Conservation (phyloP, 345 rosid species). For the Isatis tinctoria region DNA sequence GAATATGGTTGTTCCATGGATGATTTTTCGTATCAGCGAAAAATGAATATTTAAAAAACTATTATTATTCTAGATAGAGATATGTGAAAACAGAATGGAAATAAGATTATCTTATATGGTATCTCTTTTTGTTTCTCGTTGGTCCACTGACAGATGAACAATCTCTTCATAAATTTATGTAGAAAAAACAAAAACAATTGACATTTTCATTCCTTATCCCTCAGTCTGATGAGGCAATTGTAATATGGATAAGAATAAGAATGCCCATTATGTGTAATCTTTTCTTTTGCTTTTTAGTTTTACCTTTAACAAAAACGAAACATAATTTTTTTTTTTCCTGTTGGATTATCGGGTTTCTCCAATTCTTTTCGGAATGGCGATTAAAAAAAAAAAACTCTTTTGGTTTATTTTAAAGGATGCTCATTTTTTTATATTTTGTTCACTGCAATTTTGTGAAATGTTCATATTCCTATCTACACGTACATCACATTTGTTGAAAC, state of each 20-base stretch:
- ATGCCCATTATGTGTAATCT: slow-evolving; percentile 27
- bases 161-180: slow-evolving; percentile 14
- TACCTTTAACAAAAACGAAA: background rate
- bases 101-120: background rate
- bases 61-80: background rate
- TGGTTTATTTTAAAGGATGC: background rate
- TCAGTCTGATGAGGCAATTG: slow-evolving; percentile 3
- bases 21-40: background rate
- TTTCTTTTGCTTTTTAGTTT: slow-evolving; percentile 11
- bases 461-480: background rate
- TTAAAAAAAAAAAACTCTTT: background rate
- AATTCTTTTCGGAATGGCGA: background rate
- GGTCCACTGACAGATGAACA: slow-evolving; percentile 20
- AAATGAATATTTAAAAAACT: background rate
- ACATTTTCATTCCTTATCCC: slow-evolving; percentile 33
- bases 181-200: slow-evolving; percentile 27
- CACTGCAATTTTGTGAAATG: background rate
- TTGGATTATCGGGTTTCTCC: background rate
- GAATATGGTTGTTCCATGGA: background rate
- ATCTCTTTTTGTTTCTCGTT: background rate
- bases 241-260: slow-evolving; percentile 31
- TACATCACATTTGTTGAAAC: background rate
- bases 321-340: background rate
- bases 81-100: background rate
- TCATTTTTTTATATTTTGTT: background rate